These are phyloP conservation scores for Cystofilobasidium macerans DNA, from an alignment of 768 basidiomycete genomes.

Conservation along the genomic window DNA sequence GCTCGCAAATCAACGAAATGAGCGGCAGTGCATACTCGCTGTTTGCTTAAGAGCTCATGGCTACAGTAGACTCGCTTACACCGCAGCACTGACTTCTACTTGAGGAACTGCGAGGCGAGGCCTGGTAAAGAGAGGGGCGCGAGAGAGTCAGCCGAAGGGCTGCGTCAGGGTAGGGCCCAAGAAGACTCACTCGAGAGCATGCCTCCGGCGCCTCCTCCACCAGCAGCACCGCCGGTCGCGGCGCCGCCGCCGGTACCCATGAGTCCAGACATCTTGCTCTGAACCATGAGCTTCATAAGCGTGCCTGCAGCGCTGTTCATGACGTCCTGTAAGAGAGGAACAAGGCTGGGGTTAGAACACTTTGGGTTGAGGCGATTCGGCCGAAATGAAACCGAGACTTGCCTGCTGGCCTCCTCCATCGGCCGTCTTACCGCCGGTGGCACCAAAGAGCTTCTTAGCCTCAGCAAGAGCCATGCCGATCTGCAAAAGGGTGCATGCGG, in stretches of 20 bases:
- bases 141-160: neutral
- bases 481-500: neutral
- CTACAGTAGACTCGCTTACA: too few relatives aligned
- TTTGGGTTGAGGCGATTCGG: neutral
- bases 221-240: neutral
- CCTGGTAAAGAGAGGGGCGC: neutral
- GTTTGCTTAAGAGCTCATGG: too few relatives aligned
- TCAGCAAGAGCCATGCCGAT: slow-evolving; percentile 24
- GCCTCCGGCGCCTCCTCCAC: neutral
- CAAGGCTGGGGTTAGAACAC: neutral
- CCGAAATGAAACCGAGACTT: too few relatives aligned
- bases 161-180: too few relatives aligned
- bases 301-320: slow-evolving; percentile 11
- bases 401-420: neutral
- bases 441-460: slow-evolving; percentile 21
- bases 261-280: slow-evolving; percentile 17
- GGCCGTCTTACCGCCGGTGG: neutral
- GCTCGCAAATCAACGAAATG: too few relatives aligned
- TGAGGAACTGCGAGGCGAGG: slow-evolving; percentile 21
- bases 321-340: slow-evolving; percentile 21
- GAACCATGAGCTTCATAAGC: slow-evolving; percentile 23
- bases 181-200: slow-evolving; percentile 15
- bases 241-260: slow-evolving; percentile 18
- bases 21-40: too few relatives aligned
- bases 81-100: too few relatives aligned